A percentile compares a stretch with the other conserved stretches of the same genome.
Evolutionary conservation across 345 rosid genomes (phyloP).

Genomic region (Dovyalis caffra): DNA sequence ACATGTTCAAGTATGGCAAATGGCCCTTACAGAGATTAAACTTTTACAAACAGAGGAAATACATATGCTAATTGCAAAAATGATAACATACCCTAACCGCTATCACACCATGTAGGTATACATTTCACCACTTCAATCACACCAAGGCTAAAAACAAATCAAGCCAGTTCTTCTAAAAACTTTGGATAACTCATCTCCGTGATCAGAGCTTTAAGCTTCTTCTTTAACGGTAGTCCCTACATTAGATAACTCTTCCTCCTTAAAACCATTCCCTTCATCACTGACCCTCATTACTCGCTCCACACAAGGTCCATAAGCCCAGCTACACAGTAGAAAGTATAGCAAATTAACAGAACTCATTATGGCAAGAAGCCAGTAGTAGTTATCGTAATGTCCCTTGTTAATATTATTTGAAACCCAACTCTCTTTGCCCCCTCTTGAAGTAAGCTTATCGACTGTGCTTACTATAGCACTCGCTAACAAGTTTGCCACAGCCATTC

Average conservation of each 20-base stretch:
- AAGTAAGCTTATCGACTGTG: constrained; percentile 27
- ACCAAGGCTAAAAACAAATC: background rate
- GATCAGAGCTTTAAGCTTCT: constrained; percentile 22
- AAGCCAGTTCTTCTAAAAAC: background rate
- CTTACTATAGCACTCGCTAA: constrained; percentile 40
- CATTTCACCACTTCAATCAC: constrained; percentile 1
- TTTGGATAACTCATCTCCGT: constrained; percentile 1
- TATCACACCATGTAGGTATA: constrained; percentile 13
- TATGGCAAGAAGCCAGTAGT: constrained; percentile 42
- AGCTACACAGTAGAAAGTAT: constrained; percentile 60
- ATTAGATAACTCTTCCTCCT: constrained; percentile 11
- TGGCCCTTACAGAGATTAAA: background rate
- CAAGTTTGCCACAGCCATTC: constrained; percentile 35
- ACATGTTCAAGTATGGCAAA: background rate
- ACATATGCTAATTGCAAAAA: constrained; percentile 4
- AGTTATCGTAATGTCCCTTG: constrained; percentile 55
- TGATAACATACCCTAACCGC: background rate
- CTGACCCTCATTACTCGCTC: constrained; percentile 35
- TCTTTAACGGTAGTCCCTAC: constrained; percentile 1
- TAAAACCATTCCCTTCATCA: constrained; percentile 32
- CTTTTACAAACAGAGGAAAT: background rate
- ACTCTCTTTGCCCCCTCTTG: constrained; percentile 29
- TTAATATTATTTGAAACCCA: constrained; percentile 52
- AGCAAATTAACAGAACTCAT: constrained; percentile 48
- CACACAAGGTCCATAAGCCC: constrained; percentile 69